Evolutionary conservation across 2,329 filamentous ascomycete genomes (phyloP).

Genomic region (Thielaviopsis punctulata): DNA sequence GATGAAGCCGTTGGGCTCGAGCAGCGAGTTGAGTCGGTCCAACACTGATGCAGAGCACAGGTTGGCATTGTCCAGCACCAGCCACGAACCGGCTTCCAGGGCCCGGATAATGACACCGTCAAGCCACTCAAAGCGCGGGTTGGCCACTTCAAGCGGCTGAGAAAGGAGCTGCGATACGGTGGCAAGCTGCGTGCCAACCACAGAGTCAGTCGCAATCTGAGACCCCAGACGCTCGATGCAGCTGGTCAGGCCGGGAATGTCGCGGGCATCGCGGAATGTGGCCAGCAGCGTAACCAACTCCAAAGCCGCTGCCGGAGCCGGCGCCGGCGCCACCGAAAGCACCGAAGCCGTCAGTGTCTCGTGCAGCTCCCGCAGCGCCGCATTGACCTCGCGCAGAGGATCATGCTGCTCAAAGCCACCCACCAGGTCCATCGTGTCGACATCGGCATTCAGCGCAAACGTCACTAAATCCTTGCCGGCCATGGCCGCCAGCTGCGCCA

Average conservation of each 20-base stretch:
- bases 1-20: constrained; percentile 75
- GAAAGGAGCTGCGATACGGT: constrained; percentile 33
- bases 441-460: constrained; percentile 82
- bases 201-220: constrained; percentile 26
- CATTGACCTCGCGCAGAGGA: constrained; percentile 52
- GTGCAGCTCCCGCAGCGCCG: constrained; percentile 31
- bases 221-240: constrained; percentile 24
- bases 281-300: constrained; percentile 34
- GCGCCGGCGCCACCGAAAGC: constrained; percentile 29
- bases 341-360: constrained; percentile 34
- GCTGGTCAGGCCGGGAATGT: constrained; percentile 22
- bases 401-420: constrained; percentile 95
- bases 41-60: constrained; percentile 89
- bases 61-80: constrained; percentile 93
- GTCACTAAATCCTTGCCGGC: constrained; percentile 62
- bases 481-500: constrained; percentile 65
- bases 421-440: constrained; percentile 92
- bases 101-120: constrained; percentile 85
- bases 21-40: constrained; percentile 81
- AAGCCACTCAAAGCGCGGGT: constrained; percentile 85
- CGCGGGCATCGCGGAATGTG: constrained; percentile 15
- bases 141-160: constrained; percentile 40
- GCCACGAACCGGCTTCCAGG: constrained; percentile 71
- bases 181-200: constrained; percentile 29
- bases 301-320: constrained; percentile 29